A percentile compares a stretch with the other conserved stretches of the same genome.
These are phyloP conservation scores for Chlorella ohadii DNA, from an alignment of 139 green algal genomes.

Conservation along the genomic window DNA sequence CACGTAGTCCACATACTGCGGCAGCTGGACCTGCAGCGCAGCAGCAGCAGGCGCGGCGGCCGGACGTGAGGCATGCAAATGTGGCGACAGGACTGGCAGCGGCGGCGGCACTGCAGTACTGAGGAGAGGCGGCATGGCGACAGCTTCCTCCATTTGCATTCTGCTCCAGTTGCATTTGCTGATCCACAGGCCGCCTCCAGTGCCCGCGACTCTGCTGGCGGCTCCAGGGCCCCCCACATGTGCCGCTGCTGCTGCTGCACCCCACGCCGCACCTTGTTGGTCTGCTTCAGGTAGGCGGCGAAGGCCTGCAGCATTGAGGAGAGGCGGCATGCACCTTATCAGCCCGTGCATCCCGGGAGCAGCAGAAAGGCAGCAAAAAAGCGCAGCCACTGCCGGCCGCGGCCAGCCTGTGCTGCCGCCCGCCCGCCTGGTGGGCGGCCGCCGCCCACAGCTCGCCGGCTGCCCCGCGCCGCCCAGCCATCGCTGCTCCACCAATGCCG, in stretches of 20 bases:
- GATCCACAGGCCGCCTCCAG: too few relatives aligned
- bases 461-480: too few relatives aligned
- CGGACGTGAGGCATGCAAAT: neutral
- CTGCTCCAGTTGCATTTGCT: too few relatives aligned
- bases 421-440: too few relatives aligned
- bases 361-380: neutral
- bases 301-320: constrained; percentile 56
- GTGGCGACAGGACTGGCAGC: too few relatives aligned
- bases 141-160: too few relatives aligned
- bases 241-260: neutral
- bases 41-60: neutral
- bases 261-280: constrained; percentile 87
- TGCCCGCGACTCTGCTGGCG: too few relatives aligned
- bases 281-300: constrained; percentile 95
- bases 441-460: too few relatives aligned
- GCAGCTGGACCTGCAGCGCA: constrained; percentile 80
- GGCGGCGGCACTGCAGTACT: neutral
- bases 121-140: too few relatives aligned
- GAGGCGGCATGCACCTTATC: constrained; percentile 64
- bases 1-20: constrained; percentile 95
- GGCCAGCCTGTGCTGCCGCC: neutral
- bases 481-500: too few relatives aligned
- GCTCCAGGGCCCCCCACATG: too few relatives aligned
- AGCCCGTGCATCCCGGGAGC: neutral
- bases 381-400: neutral